Evolutionary conservation across 768 basidiomycete species (phyloP).

Genomic region (Termitomyces sp.): DNA sequence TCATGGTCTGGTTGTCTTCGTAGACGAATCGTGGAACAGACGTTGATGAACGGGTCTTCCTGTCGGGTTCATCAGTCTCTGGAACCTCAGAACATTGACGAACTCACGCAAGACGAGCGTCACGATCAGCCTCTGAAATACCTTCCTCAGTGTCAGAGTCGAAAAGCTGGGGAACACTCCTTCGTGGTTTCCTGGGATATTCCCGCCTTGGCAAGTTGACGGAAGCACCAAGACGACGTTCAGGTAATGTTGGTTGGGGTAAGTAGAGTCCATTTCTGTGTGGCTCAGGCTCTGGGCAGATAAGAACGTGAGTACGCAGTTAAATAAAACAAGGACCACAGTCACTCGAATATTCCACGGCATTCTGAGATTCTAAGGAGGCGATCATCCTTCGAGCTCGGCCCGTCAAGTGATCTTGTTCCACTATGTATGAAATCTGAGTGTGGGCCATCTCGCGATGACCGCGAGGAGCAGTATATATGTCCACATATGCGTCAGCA

Average conservation of each 20-base stretch:
- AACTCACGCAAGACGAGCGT: constrained; percentile 68
- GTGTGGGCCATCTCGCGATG: constrained; percentile 45
- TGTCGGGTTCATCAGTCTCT: constrained; percentile 19
- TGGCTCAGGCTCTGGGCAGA: constrained; percentile 16
- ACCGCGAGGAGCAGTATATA: constrained; percentile 61
- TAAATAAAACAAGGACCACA: neutral
- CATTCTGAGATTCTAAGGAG: constrained; percentile 6
- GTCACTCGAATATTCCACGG: constrained; percentile 15
- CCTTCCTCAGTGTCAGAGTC: constrained; percentile 68
- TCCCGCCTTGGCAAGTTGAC: neutral
- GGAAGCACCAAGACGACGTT: neutral
- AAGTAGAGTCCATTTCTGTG: constrained; percentile 52
- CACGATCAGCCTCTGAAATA: constrained; percentile 63
- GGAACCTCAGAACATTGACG: neutral
- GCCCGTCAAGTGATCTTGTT: constrained; percentile 68
- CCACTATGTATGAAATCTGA: constrained; percentile 65
- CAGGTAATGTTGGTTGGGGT: constrained; percentile 28
- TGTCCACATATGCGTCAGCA: constrained; percentile 59
- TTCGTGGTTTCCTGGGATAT: constrained; percentile 5
- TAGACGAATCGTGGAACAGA: constrained; percentile 30
- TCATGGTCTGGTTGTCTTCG: constrained; percentile 49
- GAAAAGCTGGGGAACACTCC: constrained; percentile 33
- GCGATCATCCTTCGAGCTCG: constrained; percentile 56
- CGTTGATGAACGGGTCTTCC: constrained; percentile 49
- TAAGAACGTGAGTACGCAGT: neutral